Evolutionary conservation across 2,329 filamentous ascomycete genomes (phyloP), one percentile per base, ranked within the genome.

Genomic region (Nemania abortiva): DNA sequence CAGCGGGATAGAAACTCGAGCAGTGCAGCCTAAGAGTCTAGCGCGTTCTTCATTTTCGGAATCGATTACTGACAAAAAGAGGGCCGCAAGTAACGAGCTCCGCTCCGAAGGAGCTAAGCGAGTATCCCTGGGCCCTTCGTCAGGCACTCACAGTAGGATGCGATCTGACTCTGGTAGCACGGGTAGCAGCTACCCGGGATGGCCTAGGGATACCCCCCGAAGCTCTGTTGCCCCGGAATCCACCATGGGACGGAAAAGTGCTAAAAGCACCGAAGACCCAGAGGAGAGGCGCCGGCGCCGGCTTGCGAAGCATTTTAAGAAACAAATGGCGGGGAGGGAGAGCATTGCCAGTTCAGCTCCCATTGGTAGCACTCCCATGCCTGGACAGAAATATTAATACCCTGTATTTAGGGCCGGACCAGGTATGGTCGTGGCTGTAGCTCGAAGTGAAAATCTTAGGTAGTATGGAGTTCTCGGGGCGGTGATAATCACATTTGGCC

Each of bases 291-390:
- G 65, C 20, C 45, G n/a, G 27, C 70, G 63, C 13, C 45, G 54
- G 10, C 66, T 68, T 2, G 54, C 60, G 9, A 72, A 68, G 50
- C 67, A 68, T 27, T 66, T 74, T 22, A 69, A 63, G 18, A 73
- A 68, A 22, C 45, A 22, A 42, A 56, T 66, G 37, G 57, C 64
- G 1, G 34, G 31, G 6, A 68, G 53, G 27, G 68, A 68, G 3
- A 63, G 65, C 37, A 70, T 74, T 27, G 47, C 57, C 1, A 72
- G 72, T 37, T 71, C 68, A 22, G 59, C 65, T 9, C 47, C 65
- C 22, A 45, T 65, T 6, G 70, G 53, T 20, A 73, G 69, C 37
- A 74, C 68, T 7, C 73, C 74, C 2, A 73, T 66, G 9, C 75
- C 74, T 13, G 72, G 65, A 1, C 72, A 74, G 58, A 74, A 69